Base-by-base conservation (phyloP, 75 land plant genomes). In the Adiantum capillusveneris region DNA sequence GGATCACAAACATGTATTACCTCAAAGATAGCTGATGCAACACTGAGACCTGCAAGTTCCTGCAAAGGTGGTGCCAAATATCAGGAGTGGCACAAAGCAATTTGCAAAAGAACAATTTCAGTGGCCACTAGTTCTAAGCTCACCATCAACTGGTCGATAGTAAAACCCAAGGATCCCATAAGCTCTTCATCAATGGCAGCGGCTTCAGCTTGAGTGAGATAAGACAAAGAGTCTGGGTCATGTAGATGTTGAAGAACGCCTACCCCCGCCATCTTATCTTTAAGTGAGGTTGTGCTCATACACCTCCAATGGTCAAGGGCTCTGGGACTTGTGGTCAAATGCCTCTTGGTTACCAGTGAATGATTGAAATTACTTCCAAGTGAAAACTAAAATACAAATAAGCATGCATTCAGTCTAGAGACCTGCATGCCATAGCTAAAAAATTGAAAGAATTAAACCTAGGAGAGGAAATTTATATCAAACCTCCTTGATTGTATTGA, bases 41-140 rank as follows among this genome's bases (percentile, higher is more conserved):
- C 98, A 61, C 98, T 88, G 64, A 92, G 73, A 22, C 98, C 98
- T 52, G 95, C 98, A 42, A 92, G 65, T 30, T 92, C 98, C 94
- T 88, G 68, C 37, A 28, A 50, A 58, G n/a, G 18, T 57, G 44
- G 0, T 20, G 2, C 27, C 22, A 31, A 17, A 21, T 6, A 14
- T n/a, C 20, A 63, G 25, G 31, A 29, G 0, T 53, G 55, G 11
- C 24, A 67, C 25, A 36, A 13, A 48, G 17, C 6, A 52, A 41
- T 13, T 57, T 46, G 53, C 20, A 14, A 22, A 26, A 13, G 25
- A 51, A 25, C 25, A 56, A 31, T 1, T 6, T 5, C 18, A 43
- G 11, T 2, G 57, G 11, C 39, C 44, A 16, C 3, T 34, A 34
- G 9, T 5, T 34, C 9, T 34, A 3, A 9, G 9, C 37, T 9